Base-by-base conservation (phyloP, 805 yeast genomes). In the Yarrowia sp. region DNA sequence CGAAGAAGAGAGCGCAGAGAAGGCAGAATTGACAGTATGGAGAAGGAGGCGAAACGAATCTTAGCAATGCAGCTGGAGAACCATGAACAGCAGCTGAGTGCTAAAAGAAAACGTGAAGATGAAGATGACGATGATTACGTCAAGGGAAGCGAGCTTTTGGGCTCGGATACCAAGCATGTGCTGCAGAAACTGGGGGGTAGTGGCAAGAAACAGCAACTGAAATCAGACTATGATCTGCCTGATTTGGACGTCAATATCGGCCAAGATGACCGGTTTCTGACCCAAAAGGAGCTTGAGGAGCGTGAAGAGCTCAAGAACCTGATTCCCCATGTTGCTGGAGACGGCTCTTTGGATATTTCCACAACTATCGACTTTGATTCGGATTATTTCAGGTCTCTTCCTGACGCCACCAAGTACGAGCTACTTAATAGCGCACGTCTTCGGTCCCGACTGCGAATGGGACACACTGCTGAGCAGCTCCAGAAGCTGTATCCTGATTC, bases 381-480 rank as follows among this genome's bases (percentile, higher is more conserved):
- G 0, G 78, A 84, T 24, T 92, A 90, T 70, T 95, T 95, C 74
- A 81, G 83, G 13, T 82, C 82, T 20, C 79, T 95, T n/a, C 97
- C 99, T 0, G 79, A 88, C 61, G 85, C 92, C 0, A 87, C 97
- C 0, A 97, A 92, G 75, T 95, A 95, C 75, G 91, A 92, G 85
- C 85, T 92, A 3, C 79, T 95, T 13, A 91, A 95, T 10, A 91
- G 91, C 69, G 83, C 96, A 15, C 77, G 99, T 68, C 79, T 92
- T 33, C 84, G 92, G 70, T 93, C 98, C 0, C 80, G 99, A 68
- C 83, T 95, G 75, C 86, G 99, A 79, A 88, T 95, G 97, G 99
- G 99, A 0, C 93, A 90, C 74, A 82, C 94, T 0, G 91, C 92
- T 68, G 92, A 90, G n/a, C 98, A 95, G 74, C 80, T 95, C 42